Evolutionary conservation across 331 rosid species (phyloP), one percentile per base, ranked within the genome.

Genomic region (Arachis monticola): DNA sequence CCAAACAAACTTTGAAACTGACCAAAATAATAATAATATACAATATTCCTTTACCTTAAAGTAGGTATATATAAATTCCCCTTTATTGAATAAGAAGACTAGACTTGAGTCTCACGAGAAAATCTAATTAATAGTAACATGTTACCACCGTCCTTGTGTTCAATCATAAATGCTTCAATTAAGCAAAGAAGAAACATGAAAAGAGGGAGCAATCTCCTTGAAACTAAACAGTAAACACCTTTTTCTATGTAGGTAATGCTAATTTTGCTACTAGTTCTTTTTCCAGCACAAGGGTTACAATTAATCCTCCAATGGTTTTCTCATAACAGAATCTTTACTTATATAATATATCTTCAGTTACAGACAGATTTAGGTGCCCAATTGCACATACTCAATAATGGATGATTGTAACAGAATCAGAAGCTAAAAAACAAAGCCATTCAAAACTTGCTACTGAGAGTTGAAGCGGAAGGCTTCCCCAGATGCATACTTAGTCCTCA

Each of bases 401-500:
- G 40, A 66, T 35, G 40, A 66, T 35, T 35, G 4, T 38, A 63
- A 75, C 57, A 72, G 2, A 79, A 57, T 71, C 7, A 61, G 66
- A 17, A 58, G 13, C n/a, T 38, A 42, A 35, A 68, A 60, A 48
- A 59, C 60, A 75, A 32, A 50, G 61, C 63, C 30, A 64, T 41
- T 58, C 64, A 80, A 74, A 40, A 77, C 77, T 62, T 69, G 55
- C 69, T 52, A 73, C 69, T 74, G 72, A 32, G 79, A 52, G 40
- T 77, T 69, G 83, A 85, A 87, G 9, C 90, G 88, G 67, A 73
- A 92, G 51, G 89, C 69, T 69, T 80, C 78, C 65, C 72, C 86
- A 5, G 92, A 60, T 10, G 83, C 84, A 65, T 88, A 90, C 86
- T 83, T 86, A 69, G 88, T 81, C 83, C 97, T 87, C 83, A 86